Evolutionary conservation across 2,329 filamentous ascomycete species (phyloP), one percentile per base, ranked within the genome.

Genomic region (Dactylonectria macrodidyma): DNA sequence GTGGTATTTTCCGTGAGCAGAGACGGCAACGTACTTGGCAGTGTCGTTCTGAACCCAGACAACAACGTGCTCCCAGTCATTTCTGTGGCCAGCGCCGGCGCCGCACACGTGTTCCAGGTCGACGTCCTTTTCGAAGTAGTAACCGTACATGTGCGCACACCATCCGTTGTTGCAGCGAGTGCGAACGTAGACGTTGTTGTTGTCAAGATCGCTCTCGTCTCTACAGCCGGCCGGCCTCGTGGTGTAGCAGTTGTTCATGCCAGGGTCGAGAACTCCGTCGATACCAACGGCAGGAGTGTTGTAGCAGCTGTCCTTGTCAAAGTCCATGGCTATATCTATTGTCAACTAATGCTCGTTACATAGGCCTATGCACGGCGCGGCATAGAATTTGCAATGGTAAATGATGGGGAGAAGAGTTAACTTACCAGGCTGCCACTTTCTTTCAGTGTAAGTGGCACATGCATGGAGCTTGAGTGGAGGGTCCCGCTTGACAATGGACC

Each of bases 121-220:
- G 16, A 44, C 41, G 16, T 44, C 41, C 81, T 84, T 84, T 68
- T 85, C 83, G 61, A 85, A 85, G 75, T 84, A 85, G 75, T 85
- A 84, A 67, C 79, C 82, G 73, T 85, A 85, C 33, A 84, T 51
- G 73, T 82, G 79, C 14, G 79, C 78, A 75, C 83, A 85, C 82
- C 82, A 84, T 65, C 79, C 79, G 71, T 79, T 79, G 71, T 84
- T 85, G 77, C 84, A 85, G 4, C 81, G 79, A 68, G 78, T 74
- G 5, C 83, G 82, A 33, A 84, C 63, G 74, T 83, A 81, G n/a
- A 84, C 81, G 69, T 85, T 83, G 73, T 78, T 80, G 66, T 83
- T 80, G 16, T 74, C 67, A 33, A 84, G 77, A 58, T 81, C 78
- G 12, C 72, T 75, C 24, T 69, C 68, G 59, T 81, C 78, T 12